Evolutionary conservation across 2,329 filamentous ascomycete species (phyloP), one percentile per base, ranked within the genome.

Genomic region (Nemania serpens): DNA sequence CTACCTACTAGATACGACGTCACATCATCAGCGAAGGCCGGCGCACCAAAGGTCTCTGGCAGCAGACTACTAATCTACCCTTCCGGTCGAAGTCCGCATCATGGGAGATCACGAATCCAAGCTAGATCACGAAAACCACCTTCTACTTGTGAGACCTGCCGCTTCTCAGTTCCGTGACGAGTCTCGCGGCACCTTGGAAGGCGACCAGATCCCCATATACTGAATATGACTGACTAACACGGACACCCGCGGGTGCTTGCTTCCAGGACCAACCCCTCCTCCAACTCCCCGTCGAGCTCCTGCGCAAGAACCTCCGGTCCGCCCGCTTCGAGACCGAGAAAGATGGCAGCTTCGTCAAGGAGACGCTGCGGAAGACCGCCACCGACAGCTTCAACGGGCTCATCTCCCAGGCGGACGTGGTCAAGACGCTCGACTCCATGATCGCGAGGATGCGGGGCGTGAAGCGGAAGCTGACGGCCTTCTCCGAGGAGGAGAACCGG

Each of bases 261-360:
- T 25, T 29, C 20, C 66, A 94, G 93, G 95, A 99, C 73, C 94
- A 98, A 84, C 90, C 94, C 3, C 90, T 98, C 67, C 87, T 99
- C 68, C 92, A 93, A 36, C 87, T 98, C 20, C 95, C 95, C 17
- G 90, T 94, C 77, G 95, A 98, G 75, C 89, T 97, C 59, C 88
- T 96, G 20, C 90, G 93, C 58, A 94, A 95, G 75, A 98, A 96
- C 78, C 96, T 98, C 78, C 95, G 96, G 71, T 87, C 89, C 3
- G 90, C 90, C 45, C 91, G 93, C 74, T 88, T 89, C 71, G 81
- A 86, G 65, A 85, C 93, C 74, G 91, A 94, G 73, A 89, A 88
- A 73, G 87, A 91, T 68, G 86, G 85, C 63, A 81, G 82, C 17
- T 81, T 81, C 50, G 77, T 92, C 65, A 87, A 86, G 70, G 82